Base-by-base conservation (phyloP, 208 protist species). In the Wallacemonas sp. region DNA sequence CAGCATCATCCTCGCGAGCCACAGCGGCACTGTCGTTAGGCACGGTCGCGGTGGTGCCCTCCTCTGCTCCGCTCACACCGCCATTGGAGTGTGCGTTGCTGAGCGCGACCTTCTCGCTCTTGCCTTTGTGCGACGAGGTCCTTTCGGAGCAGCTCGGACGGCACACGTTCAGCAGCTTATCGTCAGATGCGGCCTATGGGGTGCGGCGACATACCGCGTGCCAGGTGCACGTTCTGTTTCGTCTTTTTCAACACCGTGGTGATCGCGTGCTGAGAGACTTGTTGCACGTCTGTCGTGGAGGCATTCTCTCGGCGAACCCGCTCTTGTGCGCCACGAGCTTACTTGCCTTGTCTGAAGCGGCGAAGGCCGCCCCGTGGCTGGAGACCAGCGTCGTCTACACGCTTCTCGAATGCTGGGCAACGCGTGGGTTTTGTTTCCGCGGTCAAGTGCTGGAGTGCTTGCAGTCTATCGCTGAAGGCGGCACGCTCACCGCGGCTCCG, bases 341-440 rank as follows among this genome's bases (percentile, higher is more conserved):
- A 44, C 74, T 89, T 9, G 88, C 88, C 15, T 44, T 94, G 21
- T 68, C 78, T 1, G 78, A 91, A 53, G 88, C 84, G 2, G 79
- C 79, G 24, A 55, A 64, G 1, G 77, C 84, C 6, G 82, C 75
- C 1, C 84, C 81, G 4, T 68, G 66, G 62, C 68, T 90, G 51
- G 76, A 78, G 55, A 56, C 80, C 9, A 59, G 75, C 15, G 76
- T 90, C 26, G 44, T 91, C 22, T 88, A 81, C 65, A 84, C 79
- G n/a, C 70, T 91, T 31, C 70, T 94, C 1, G 88, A 94, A 63
- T 90, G 77, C 67, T 90, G 80, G 82, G 75, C 88, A 6, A 91
- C 71, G 21, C 84, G 71, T 11, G 80, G 76, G 11, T 94, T 91
- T 66, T 56, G 56, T 6, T 77, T 81, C 30, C 79, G 66, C 15